These are phyloP conservation scores for Rhizophagus prolifer DNA, from an alignment of 192 early-diverging fungal species.

Conservation along the genomic window DNA sequence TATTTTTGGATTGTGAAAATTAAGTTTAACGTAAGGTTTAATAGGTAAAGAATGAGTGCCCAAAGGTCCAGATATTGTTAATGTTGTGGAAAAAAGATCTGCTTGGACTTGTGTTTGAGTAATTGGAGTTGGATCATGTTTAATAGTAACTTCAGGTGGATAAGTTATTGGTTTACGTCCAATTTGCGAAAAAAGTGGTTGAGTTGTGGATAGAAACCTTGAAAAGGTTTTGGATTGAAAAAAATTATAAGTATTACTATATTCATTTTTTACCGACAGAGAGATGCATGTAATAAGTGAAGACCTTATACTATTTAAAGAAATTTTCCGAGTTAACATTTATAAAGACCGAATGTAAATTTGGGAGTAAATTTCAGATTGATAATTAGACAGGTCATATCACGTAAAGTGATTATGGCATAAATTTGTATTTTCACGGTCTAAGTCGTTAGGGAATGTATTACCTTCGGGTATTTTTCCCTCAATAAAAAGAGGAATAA, in stretches of 20 bases:
- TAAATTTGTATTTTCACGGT: too few relatives aligned
- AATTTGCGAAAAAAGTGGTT: slow-evolving; percentile 67
- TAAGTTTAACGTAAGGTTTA: slow-evolving; percentile 73
- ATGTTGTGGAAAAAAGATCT: slow-evolving; percentile 59
- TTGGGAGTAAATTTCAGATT: too few relatives aligned
- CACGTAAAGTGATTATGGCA: too few relatives aligned
- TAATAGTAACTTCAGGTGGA: slow-evolving; percentile 73
- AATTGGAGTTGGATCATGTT: slow-evolving; percentile 63
- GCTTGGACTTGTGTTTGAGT: slow-evolving; percentile 61
- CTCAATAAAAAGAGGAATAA: too few relatives aligned
- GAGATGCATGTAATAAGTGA: not conserved
- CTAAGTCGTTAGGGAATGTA: too few relatives aligned
- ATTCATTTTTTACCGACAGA: not conserved
- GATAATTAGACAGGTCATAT: too few relatives aligned
- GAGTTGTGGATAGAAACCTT: slow-evolving; percentile 44
- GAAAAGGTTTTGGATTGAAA: not conserved
- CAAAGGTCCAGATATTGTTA: slow-evolving; percentile 79
- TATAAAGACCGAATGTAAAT: too few relatives aligned
- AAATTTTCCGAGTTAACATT: not conserved
- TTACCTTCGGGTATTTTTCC: too few relatives aligned
- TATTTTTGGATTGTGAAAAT: slow-evolving; percentile 22
- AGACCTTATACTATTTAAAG: not conserved
- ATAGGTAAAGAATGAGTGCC: slow-evolving; percentile 79
- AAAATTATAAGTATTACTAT: not conserved
- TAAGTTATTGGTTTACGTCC: slow-evolving; percentile 76